These are phyloP conservation scores for Gyrodon lividus DNA, from an alignment of 768 basidiomycete genomes.

Conservation along the genomic window DNA sequence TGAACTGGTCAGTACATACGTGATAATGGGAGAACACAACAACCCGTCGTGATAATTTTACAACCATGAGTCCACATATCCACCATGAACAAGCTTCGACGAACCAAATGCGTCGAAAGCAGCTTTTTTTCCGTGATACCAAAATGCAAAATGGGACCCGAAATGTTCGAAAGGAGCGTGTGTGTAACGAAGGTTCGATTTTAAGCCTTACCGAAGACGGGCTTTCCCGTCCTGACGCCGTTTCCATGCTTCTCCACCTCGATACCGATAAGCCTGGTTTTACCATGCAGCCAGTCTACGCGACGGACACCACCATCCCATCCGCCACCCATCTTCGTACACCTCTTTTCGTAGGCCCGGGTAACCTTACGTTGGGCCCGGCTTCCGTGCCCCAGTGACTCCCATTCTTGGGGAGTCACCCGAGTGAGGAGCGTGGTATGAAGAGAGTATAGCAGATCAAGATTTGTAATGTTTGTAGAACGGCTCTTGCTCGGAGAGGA, in stretches of 20 bases:
- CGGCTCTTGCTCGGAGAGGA: slow-evolving; percentile 18
- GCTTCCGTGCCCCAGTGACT: slow-evolving; percentile 52
- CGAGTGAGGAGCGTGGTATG: slow-evolving; percentile 53
- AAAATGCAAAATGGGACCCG: not conserved
- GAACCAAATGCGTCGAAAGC: slow-evolving; percentile 14
- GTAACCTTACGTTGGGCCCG: slow-evolving; percentile 58
- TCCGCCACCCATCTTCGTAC: slow-evolving; percentile 59
- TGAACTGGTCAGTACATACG: slow-evolving; percentile 11
- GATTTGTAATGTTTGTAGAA: slow-evolving; percentile 49
- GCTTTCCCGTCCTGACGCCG: slow-evolving; percentile 42
- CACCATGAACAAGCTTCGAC: slow-evolving; percentile 6
- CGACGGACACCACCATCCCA: slow-evolving; percentile 70
- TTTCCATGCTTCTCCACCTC: slow-evolving; percentile 50
- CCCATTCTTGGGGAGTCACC: slow-evolving; percentile 68
- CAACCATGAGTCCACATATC: slow-evolving; percentile 21
- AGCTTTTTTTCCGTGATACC: slow-evolving; percentile 2
- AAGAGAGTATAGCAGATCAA: slow-evolving; percentile 61
- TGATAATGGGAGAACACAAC: slow-evolving; percentile 6
- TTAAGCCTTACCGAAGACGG: slow-evolving; percentile 47
- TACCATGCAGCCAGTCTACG: slow-evolving; percentile 64
- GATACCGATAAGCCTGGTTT: slow-evolving; percentile 58
- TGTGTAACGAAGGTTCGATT: not conserved
- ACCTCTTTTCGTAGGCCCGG: slow-evolving; percentile 61
- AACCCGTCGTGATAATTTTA: slow-evolving; percentile 16
- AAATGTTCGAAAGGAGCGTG: slow-evolving; percentile 4